phyloP scores from a whole-genome alignment of 2,329 filamentous ascomycete genomes.

The Aurifilum marmelostoma region DNA sequence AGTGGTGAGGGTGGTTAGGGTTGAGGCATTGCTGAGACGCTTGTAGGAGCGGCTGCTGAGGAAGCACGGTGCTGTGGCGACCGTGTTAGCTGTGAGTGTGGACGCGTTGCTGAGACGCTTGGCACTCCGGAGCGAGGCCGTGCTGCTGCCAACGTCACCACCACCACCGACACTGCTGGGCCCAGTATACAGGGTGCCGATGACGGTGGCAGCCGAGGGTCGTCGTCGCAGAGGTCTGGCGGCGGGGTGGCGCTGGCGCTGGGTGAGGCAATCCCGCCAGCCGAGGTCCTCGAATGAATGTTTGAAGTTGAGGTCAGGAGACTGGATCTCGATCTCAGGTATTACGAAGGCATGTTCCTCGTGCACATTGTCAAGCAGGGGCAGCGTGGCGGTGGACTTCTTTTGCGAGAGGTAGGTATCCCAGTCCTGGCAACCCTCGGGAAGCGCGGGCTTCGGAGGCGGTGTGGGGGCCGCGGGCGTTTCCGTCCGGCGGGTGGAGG shows the following conservation, averaged over 20 bases:
- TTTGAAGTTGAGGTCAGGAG: constrained; percentile 16
- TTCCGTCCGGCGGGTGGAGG: constrained; percentile 8
- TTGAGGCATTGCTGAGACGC: constrained; percentile 23
- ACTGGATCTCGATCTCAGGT: constrained; percentile 6
- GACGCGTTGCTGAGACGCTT: constrained; percentile 20
- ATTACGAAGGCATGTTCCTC: constrained; percentile 2
- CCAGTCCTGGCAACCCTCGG: constrained; percentile 25
- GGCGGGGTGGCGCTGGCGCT: constrained; percentile 13
- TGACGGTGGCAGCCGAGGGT: background rate
- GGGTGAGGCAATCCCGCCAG: constrained; percentile 19
- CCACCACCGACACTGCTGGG: background rate
- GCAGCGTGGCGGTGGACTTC: constrained; percentile 20
- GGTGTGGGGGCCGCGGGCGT: constrained; percentile 25
- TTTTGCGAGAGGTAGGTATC: constrained; percentile 26
- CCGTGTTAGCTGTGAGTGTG: constrained; percentile 19
- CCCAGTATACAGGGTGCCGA: background rate
- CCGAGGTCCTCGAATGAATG: constrained; percentile 16
- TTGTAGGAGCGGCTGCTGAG: constrained; percentile 12
- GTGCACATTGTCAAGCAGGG: background rate
- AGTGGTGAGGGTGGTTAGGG: constrained; percentile 15
- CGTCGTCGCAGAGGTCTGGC: constrained; percentile 4
- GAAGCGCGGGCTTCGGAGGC: constrained; percentile 24
- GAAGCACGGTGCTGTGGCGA: constrained; percentile 17
- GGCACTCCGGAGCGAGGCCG: constrained; percentile 6
- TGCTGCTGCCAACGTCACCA: constrained; percentile 2